A percentile compares a stretch with the other conserved stretches of the same genome.
Evolutionary conservation across 2,329 filamentous ascomycete species (phyloP).

Genomic region (Neofusicoccum cordaticola): DNA sequence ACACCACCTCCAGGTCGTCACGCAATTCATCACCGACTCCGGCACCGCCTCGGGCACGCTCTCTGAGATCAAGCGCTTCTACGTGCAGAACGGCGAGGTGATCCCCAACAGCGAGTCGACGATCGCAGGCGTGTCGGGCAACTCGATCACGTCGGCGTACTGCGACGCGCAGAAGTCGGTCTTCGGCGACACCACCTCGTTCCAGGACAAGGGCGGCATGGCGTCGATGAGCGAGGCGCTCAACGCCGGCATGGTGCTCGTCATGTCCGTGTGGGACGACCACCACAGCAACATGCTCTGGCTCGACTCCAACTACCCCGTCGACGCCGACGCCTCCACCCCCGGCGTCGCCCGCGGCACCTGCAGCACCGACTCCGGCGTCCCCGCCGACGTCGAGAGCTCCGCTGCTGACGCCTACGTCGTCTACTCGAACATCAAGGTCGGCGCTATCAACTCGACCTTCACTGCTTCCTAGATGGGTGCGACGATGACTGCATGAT

Average conservation of each 20-base stretch:
- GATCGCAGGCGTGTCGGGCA: slow-evolving; percentile 44
- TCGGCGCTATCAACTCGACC: slow-evolving; percentile 24
- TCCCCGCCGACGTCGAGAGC: slow-evolving; percentile 23
- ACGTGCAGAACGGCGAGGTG: slow-evolving; percentile 44
- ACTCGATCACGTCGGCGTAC: slow-evolving; percentile 54
- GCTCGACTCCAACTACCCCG: slow-evolving; percentile 64
- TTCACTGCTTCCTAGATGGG: slow-evolving; percentile 15
- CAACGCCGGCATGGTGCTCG: slow-evolving; percentile 37
- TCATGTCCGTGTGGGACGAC: slow-evolving; percentile 60
- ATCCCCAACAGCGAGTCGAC: slow-evolving; percentile 40
- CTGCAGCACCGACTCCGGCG: slow-evolving; percentile 21
- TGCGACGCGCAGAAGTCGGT: slow-evolving; percentile 53
- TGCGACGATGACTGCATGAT: too few species aligned
- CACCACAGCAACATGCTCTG: slow-evolving; percentile 66
- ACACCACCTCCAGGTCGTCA: slow-evolving; percentile 34
- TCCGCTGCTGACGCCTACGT: slow-evolving; percentile 20
- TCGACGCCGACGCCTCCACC: slow-evolving; percentile 20
- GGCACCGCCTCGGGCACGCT: slow-evolving; percentile 38
- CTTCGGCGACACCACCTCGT: slow-evolving; percentile 54
- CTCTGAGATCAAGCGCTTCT: slow-evolving; percentile 41
- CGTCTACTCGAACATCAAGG: slow-evolving; percentile 28
- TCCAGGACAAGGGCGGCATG: slow-evolving; percentile 47
- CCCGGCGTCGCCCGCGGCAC: slow-evolving; percentile 22
- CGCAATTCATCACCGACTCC: slow-evolving; percentile 41
- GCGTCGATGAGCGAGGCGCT: slow-evolving; percentile 24